Evolutionary conservation across 345 rosid species (phyloP), one percentile per base, ranked within the genome.

Genomic region (Bruguiera sexangula): DNA sequence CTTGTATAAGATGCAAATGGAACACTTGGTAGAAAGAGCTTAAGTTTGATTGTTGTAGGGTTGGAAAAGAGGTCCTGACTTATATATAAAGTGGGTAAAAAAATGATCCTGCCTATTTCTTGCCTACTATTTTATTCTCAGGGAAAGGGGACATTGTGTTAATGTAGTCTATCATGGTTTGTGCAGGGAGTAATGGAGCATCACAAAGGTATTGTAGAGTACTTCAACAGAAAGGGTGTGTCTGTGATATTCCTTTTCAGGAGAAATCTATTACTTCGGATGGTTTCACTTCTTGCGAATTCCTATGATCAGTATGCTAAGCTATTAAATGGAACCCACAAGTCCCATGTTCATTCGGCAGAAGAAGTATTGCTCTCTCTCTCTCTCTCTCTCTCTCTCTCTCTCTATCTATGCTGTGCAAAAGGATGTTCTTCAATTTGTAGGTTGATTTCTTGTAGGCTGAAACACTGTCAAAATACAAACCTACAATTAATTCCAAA

Each of bases 291-390:
- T 69, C 75, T 87, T 50, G 93, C 97, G 4, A 95, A 95, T 81
- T 88, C 96, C 65, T 83, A 88, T 77, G 99, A 95, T 59, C 92
- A 88, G 31, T 62, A 80, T 58, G 97, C 97, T 57, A 95, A 90
- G 85, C 75, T 87, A 63, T 81, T 95, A 83, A 92, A 95, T 77
- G 99, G 99, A 63, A 90, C 91, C 65, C 99, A 95, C 74, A 90
- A 90, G 81, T 88, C 99, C 77, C 99, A 95, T 78, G 99, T 95
- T 73, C 99, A 95, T 83, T 89, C 96, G n/a, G 66, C 36, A 9
- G 81, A 86, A 80, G 99, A 95, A 97, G 99, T 95, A 13, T 32
- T 31, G 63, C 55, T 66, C 55, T 66, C 30, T 26, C n/a, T 20
- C 48, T 16, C 39, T 26, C 26, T 6, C 18, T 20, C 26, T 19